These are phyloP conservation scores for Lactarius deliciosus DNA, from an alignment of 768 basidiomycete genomes.

Conservation along the genomic window DNA sequence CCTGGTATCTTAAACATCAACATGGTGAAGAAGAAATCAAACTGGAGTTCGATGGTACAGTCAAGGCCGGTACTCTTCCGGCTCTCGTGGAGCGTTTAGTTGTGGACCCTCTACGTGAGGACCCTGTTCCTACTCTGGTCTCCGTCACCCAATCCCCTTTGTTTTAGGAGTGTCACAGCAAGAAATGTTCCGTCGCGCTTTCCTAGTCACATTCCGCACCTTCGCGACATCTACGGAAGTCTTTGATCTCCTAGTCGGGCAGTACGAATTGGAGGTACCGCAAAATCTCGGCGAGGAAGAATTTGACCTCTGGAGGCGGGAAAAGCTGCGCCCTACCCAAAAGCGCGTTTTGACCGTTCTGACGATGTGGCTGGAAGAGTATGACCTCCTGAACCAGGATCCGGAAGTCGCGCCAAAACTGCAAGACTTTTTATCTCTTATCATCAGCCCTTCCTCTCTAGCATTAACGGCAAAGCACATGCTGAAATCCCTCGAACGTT, in stretches of 20 bases:
- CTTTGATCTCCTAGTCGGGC: slow-evolving; percentile 64
- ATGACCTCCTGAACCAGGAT: slow-evolving; percentile 63
- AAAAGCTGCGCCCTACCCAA: slow-evolving; percentile 62
- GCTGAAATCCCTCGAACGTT: slow-evolving; percentile 50
- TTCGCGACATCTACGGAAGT: slow-evolving; percentile 70
- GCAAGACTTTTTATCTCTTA: slow-evolving; percentile 51
- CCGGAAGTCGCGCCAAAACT: slow-evolving; percentile 57
- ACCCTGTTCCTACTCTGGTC: neutral
- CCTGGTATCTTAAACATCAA: slow-evolving; percentile 62
- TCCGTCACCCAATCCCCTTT: neutral
- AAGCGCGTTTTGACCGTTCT: slow-evolving; percentile 57
- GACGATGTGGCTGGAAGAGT: slow-evolving; percentile 60
- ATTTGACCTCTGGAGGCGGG: slow-evolving; percentile 62
- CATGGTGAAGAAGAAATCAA: slow-evolving; percentile 60
- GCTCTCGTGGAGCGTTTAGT: slow-evolving; percentile 75
- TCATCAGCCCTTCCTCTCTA: slow-evolving; percentile 41
- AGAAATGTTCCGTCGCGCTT: slow-evolving; percentile 52
- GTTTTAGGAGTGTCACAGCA: slow-evolving; percentile 32
- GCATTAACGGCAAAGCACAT: slow-evolving; percentile 49
- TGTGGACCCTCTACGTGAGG: slow-evolving; percentile 59
- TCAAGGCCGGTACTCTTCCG: slow-evolving; percentile 65
- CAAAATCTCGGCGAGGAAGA: slow-evolving; percentile 48
- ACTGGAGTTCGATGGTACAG: slow-evolving; percentile 60
- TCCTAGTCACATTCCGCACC: slow-evolving; percentile 81
- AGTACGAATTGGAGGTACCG: slow-evolving; percentile 56